Evolutionary conservation across 2,329 filamentous ascomycete species (phyloP).

Genomic region (Alternaria sp.): DNA sequence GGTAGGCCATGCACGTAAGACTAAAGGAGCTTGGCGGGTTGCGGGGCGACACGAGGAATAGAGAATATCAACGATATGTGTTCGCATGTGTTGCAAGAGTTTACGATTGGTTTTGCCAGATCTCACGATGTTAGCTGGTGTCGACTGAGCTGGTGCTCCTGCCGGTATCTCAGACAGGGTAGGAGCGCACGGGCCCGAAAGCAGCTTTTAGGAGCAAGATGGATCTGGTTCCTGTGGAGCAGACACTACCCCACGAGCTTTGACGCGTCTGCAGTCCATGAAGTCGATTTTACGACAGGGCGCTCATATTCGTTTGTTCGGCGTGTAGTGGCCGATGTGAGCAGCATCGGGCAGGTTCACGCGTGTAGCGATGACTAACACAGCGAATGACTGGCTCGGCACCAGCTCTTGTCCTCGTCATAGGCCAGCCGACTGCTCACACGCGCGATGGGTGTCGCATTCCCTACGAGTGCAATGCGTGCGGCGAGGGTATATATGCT

Average conservation of each 20-base stretch:
- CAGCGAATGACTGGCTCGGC: not conserved
- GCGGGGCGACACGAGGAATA: not conserved
- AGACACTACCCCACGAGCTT: not conserved
- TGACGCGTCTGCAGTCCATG: not conserved
- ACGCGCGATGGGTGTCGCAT: conserved; percentile 4
- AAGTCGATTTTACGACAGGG: too few species aligned
- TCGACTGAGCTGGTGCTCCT: not conserved
- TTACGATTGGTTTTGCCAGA: not conserved
- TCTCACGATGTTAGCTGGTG: not conserved
- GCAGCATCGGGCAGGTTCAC: not conserved
- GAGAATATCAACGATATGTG: not conserved
- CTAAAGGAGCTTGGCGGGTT: not conserved
- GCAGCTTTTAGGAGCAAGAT: not conserved
- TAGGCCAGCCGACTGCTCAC: conserved; percentile 7
- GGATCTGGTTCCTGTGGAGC: not conserved
- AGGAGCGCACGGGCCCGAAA: not conserved
- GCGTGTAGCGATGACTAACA: conserved; percentile 6
- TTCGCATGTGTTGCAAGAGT: not conserved
- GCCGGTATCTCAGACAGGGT: not conserved
- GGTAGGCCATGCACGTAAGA: not conserved
- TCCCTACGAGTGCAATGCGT: conserved; percentile 4
- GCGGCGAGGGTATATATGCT: conserved; percentile 13
- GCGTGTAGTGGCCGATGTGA: not conserved
- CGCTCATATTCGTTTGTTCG: not conserved
- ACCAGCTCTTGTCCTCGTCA: conserved; percentile 12